These are phyloP conservation scores for Shiraia sp. DNA, from an alignment of 2,329 filamentous ascomycete genomes.

Conservation along the genomic window DNA sequence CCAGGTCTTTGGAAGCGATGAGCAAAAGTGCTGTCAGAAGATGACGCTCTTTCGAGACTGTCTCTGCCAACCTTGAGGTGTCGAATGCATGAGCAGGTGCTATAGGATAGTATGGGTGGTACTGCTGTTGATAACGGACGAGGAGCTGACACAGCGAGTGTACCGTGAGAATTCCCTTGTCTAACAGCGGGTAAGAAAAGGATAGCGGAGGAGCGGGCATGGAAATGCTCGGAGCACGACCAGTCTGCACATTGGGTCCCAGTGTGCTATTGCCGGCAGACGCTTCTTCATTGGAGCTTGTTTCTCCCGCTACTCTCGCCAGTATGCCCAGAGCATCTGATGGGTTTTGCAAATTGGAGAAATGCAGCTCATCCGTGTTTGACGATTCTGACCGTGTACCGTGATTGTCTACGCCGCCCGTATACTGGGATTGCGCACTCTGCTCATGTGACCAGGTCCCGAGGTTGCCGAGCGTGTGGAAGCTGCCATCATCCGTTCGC, in stretches of 20 bases:
- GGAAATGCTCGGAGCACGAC: constrained; percentile 11
- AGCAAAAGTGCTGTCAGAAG: constrained; percentile 71
- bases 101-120: constrained; percentile 72
- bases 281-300: constrained; percentile 34
- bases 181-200: constrained; percentile 50
- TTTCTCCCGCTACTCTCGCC: constrained; percentile 50
- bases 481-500: constrained; percentile 40
- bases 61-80: constrained; percentile 56
- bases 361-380: constrained; percentile 38
- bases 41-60: constrained; percentile 65
- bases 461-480: constrained; percentile 42
- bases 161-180: constrained; percentile 46
- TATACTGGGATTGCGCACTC: constrained; percentile 20
- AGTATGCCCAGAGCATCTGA: constrained; percentile 55
- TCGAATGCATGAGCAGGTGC: constrained; percentile 65
- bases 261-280: constrained; percentile 15
- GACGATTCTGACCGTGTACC: constrained; percentile 34
- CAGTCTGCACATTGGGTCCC: constrained; percentile 10
- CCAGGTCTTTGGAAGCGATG: constrained; percentile 72
- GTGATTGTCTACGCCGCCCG: constrained; percentile 22
- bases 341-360: constrained; percentile 54
- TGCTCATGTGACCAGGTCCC: constrained; percentile 40
- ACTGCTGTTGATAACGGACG: constrained; percentile 64
- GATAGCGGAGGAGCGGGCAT: constrained; percentile 35
- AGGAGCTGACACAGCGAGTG: constrained; percentile 58